phyloP scores from a whole-genome alignment of 805 yeast genomes.

The Metschnikowia dekortorum region DNA sequence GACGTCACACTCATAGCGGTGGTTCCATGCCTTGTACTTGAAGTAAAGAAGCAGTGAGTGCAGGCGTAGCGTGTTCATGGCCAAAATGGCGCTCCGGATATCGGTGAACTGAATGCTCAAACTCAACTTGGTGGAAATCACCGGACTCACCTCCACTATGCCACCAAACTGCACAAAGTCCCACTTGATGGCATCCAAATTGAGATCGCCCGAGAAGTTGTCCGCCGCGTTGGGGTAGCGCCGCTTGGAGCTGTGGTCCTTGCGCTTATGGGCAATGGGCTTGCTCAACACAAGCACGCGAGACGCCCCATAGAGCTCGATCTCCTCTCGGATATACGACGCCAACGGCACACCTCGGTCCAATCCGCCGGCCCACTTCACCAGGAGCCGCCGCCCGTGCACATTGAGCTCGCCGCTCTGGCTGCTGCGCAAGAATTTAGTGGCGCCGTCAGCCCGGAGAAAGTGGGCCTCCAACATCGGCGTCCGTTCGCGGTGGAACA shows the following conservation, averaged over 20 bases:
- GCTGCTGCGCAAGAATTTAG: conserved; percentile 46
- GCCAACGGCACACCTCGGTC: conserved; percentile 22
- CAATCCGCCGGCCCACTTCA: conserved; percentile 41
- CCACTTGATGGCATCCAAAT: conserved; percentile 37
- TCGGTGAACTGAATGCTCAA: conserved; percentile 58
- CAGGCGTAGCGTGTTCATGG: conserved; percentile 30
- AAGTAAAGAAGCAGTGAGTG: conserved; percentile 9
- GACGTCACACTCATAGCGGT: conserved; percentile 65
- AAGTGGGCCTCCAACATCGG: conserved; percentile 46
- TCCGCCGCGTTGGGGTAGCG: conserved; percentile 41
- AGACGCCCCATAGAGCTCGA: conserved; percentile 44
- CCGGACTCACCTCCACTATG: conserved; percentile 58
- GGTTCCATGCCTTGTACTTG: conserved; percentile 56
- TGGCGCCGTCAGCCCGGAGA: conserved; percentile 50
- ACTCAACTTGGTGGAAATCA: conserved; percentile 62
- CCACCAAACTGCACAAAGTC: conserved; percentile 59
- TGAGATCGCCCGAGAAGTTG: conserved; percentile 41
- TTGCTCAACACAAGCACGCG: conserved; percentile 47
- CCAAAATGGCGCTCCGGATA: conserved; percentile 54
- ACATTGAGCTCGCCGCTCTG: conserved; percentile 47
- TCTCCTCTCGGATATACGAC: conserved; percentile 24
- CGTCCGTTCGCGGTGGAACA: conserved; percentile 17
- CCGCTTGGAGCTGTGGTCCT: background rate
- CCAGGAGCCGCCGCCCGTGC: conserved; percentile 49
- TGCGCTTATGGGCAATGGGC: conserved; percentile 5